These are phyloP conservation scores for Balansia obtecta DNA, from an alignment of 2,329 filamentous ascomycete species.

Conservation along the genomic window DNA sequence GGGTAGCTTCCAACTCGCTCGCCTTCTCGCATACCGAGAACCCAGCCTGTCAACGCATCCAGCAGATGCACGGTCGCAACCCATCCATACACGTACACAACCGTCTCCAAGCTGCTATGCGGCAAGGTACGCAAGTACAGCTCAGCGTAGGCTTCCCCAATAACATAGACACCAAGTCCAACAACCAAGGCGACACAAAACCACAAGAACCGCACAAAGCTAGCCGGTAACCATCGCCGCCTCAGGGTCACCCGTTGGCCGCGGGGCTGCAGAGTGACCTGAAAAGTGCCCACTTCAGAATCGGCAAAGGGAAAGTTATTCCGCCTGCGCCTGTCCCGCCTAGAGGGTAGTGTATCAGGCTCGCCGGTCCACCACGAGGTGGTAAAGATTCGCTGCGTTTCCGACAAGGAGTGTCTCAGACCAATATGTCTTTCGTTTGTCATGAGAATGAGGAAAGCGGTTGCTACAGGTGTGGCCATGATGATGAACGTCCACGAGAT, in stretches of 20 bases:
- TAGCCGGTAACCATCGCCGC: conserved; percentile 48
- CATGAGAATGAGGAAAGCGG: conserved; percentile 51
- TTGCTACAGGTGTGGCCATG: conserved; percentile 56
- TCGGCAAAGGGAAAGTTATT: conserved; percentile 18
- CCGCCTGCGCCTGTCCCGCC: conserved; percentile 20
- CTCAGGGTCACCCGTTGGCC: conserved; percentile 28
- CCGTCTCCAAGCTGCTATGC: conserved; percentile 52
- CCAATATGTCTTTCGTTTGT: conserved; percentile 51
- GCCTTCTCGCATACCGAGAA: conserved; percentile 51
- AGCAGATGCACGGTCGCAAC: conserved; percentile 53
- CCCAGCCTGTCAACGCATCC: conserved; percentile 53
- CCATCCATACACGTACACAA: conserved; percentile 61
- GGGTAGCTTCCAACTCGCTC: conserved; percentile 58
- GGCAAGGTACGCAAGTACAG: conserved; percentile 55
- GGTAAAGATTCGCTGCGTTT: conserved; percentile 56
- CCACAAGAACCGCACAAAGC: conserved; percentile 58
- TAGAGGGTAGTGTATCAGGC: conserved; percentile 30
- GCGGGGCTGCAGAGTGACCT: conserved; percentile 13
- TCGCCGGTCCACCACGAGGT: conserved; percentile 54
- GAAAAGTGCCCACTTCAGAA: conserved; percentile 25
- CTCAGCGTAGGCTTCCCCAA: conserved; percentile 58
- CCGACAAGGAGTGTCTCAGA: conserved; percentile 47
- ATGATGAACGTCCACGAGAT: conserved; percentile 58
- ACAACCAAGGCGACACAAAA: conserved; percentile 53
- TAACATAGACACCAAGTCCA: conserved; percentile 51